phyloP scores from a whole-genome alignment of 495 filamentous ascomycete species.

The Neurospora sp. region DNA sequence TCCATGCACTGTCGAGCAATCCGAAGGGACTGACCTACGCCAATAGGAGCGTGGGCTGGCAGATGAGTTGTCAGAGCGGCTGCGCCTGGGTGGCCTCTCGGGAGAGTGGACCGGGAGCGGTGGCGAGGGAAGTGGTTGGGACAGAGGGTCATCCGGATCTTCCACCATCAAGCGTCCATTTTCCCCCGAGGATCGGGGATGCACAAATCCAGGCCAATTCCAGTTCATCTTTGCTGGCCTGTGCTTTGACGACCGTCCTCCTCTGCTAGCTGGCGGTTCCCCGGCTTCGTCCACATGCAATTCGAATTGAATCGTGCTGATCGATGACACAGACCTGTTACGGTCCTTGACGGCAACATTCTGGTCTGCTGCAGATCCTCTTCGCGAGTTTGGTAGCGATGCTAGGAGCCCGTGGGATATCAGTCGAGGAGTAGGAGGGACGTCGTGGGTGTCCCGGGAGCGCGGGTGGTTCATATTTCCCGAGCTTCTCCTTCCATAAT shows the following conservation, averaged over 20 bases:
- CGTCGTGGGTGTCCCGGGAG: conserved; percentile 4
- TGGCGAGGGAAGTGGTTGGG: not conserved
- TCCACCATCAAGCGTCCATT: conserved; percentile 8
- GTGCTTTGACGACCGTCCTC: not conserved
- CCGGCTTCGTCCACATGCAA: not conserved
- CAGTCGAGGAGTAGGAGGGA: conserved; percentile 29
- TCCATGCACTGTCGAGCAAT: not conserved
- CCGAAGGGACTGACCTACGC: conserved; percentile 1
- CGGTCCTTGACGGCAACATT: conserved; percentile 15
- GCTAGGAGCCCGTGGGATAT: conserved; percentile 31
- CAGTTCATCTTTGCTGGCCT: conserved; percentile 17
- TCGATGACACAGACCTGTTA: conserved; percentile 22
- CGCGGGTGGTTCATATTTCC: conserved; percentile 7
- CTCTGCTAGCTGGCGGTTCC: conserved; percentile 4
- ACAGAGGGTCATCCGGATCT: conserved; percentile 7
- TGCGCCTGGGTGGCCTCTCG: not conserved
- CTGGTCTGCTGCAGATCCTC: conserved; percentile 16
- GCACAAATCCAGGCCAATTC: conserved; percentile 26
- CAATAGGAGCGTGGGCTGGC: not conserved
- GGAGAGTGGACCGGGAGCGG: conserved; percentile 10
- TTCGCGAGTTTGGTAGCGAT: conserved; percentile 20
- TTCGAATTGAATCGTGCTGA: conserved; percentile 16
- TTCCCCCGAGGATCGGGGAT: conserved; percentile 5
- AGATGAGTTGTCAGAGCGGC: not conserved
- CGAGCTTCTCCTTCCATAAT: conserved; percentile 21